Evolutionary conservation across 2,329 filamentous ascomycete species (phyloP).

Genomic region (Paecilomyces formosus): DNA sequence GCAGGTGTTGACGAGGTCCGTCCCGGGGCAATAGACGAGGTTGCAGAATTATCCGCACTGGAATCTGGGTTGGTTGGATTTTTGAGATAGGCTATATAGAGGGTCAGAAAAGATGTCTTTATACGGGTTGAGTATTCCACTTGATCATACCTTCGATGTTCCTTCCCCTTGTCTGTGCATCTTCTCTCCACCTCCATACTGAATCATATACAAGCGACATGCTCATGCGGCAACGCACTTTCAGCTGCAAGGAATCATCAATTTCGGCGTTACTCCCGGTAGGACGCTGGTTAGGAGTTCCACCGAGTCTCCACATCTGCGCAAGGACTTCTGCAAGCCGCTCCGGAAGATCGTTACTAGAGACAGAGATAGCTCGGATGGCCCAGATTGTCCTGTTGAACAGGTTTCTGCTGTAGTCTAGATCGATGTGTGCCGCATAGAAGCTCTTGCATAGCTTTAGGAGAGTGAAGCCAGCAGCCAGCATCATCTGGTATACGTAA

Average conservation of each 20-base stretch:
- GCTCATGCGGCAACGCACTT: constrained; percentile 59
- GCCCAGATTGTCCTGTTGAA: constrained; percentile 54
- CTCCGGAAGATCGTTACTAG: constrained; percentile 56
- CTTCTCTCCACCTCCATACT: constrained; percentile 60
- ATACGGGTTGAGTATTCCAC: not conserved
- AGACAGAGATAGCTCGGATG: constrained; percentile 53
- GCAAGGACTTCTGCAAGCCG: constrained; percentile 59
- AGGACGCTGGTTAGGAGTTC: constrained; percentile 20
- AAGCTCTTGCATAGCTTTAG: constrained; percentile 61
- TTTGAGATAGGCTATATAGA: constrained; percentile 56
- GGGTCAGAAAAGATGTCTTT: constrained; percentile 12
- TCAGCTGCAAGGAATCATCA: constrained; percentile 50
- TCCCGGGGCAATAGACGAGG: constrained; percentile 48
- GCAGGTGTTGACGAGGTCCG: constrained; percentile 29
- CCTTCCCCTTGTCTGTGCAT: constrained; percentile 60
- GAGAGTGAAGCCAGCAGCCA: constrained; percentile 57
- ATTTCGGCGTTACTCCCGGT: constrained; percentile 21
- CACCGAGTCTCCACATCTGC: constrained; percentile 54
- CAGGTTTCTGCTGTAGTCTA: constrained; percentile 47
- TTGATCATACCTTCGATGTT: constrained; percentile 62
- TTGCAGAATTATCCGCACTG: constrained; percentile 63
- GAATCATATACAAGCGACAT: constrained; percentile 62
- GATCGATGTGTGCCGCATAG: constrained; percentile 51
- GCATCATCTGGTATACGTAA: constrained; percentile 61
- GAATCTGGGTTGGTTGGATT: constrained; percentile 82